Percentiles rank a stretch among this genome's conserved stretches.
These are phyloP conservation scores for Poronia punctata DNA, from an alignment of 495 filamentous ascomycete species.

Conservation along the genomic window DNA sequence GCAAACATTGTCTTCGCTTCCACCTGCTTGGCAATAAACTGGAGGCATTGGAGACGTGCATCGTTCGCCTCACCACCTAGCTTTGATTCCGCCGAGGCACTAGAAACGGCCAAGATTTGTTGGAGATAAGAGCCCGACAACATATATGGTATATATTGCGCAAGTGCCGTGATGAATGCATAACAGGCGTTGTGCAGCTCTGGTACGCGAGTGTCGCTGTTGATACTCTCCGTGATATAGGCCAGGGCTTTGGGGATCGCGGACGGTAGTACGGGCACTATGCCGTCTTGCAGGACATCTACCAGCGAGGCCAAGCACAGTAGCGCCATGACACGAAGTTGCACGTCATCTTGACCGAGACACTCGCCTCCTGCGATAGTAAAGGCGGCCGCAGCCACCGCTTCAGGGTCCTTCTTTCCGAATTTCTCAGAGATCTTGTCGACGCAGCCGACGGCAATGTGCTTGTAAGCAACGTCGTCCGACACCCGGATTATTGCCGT, in stretches of 20 bases:
- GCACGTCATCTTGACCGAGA: conserved; percentile 63
- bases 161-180: conserved; percentile 67
- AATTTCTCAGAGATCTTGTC: conserved; percentile 87
- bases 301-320: conserved; percentile 82
- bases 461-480: conserved; percentile 64
- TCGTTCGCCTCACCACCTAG: conserved; percentile 51
- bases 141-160: conserved; percentile 80
- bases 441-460: conserved; percentile 75
- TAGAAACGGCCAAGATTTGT: conserved; percentile 59
- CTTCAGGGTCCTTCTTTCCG: conserved; percentile 72
- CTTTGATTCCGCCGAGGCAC: conserved; percentile 55
- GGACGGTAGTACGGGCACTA: conserved; percentile 74
- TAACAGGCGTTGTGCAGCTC: conserved; percentile 76
- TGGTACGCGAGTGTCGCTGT: conserved; percentile 42
- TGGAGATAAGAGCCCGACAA: conserved; percentile 66
- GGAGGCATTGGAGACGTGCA: conserved; percentile 60
- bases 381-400: conserved; percentile 57
- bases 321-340: conserved; percentile 72
- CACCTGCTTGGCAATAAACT: conserved; percentile 63
- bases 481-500: conserved; percentile 66
- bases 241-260: conserved; percentile 63
- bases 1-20: conserved; percentile 59
- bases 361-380: conserved; percentile 70
- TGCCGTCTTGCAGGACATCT: conserved; percentile 74
- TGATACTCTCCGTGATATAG: conserved; percentile 58